Evolutionary conservation across 495 filamentous ascomycete genomes (phyloP).

Genomic region (Penicillium steckii): DNA sequence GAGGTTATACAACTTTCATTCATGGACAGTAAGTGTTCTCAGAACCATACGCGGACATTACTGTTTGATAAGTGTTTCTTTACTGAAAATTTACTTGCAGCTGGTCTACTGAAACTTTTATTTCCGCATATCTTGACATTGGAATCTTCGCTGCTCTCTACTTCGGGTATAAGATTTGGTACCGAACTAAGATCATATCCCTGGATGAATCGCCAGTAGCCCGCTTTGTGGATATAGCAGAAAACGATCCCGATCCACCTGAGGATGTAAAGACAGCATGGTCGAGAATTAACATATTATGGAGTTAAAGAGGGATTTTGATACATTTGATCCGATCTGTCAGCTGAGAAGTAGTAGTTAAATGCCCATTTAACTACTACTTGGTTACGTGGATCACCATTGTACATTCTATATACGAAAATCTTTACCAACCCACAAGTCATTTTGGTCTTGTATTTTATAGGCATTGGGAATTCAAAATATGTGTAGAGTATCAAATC

Average conservation of each 20-base stretch:
- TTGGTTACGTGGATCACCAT: no score
- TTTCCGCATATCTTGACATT: conserved; percentile 39
- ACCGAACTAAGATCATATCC: conserved; percentile 48
- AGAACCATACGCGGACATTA: no score
- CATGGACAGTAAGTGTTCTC: neutral
- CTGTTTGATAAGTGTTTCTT: neutral
- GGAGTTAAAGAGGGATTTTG: conserved; percentile 1
- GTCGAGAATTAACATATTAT: conserved; percentile 13
- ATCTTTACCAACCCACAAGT: no score
- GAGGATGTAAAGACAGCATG: conserved; percentile 10
- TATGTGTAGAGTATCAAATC: no score
- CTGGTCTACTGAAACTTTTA: conserved; percentile 23
- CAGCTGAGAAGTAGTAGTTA: no score
- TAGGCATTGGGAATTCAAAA: no score
- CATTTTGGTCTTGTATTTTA: no score
- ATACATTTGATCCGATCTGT: neutral
- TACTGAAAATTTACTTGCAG: neutral
- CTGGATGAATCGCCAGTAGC: conserved; percentile 51
- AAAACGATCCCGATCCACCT: conserved; percentile 20
- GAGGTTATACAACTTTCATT: conserved; percentile 58
- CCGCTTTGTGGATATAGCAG: conserved; percentile 39
- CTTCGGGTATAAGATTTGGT: conserved; percentile 49
- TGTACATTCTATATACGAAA: no score
- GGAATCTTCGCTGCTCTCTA: conserved; percentile 49
- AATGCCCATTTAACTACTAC: no score